phyloP scores from a whole-genome alignment of 805 yeast species.

The Lipomyces mesembrius region DNA sequence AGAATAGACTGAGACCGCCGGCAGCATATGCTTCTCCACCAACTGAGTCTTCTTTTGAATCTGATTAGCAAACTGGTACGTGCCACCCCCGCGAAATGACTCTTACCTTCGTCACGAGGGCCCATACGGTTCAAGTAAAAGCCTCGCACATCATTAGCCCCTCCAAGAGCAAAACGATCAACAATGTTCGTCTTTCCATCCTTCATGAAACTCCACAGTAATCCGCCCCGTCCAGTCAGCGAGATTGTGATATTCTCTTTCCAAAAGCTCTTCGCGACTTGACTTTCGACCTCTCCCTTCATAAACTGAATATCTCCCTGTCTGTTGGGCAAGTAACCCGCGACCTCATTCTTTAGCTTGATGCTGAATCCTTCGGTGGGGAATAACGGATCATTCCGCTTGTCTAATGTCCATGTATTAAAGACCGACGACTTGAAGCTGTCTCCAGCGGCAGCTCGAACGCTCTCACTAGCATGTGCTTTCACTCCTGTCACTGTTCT shows the following conservation, averaged over 20 bases:
- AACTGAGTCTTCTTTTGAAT: slow-evolving; percentile 50
- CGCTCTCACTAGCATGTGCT: slow-evolving; percentile 55
- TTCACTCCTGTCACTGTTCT: slow-evolving; percentile 59
- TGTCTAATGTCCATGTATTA: slow-evolving; percentile 52
- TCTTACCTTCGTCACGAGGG: slow-evolving; percentile 52
- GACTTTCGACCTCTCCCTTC: slow-evolving; percentile 47
- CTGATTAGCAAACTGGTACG: neutral
- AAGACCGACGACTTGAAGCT: slow-evolving; percentile 61
- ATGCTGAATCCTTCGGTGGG: slow-evolving; percentile 54
- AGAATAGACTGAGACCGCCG: slow-evolving; percentile 61
- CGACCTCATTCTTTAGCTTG: slow-evolving; percentile 54
- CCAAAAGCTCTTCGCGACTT: slow-evolving; percentile 43
- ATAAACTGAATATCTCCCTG: slow-evolving; percentile 44
- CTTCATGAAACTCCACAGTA: slow-evolving; percentile 51
- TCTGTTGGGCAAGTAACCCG: slow-evolving; percentile 43
- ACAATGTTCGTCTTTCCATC: slow-evolving; percentile 58
- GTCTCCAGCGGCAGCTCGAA: slow-evolving; percentile 65
- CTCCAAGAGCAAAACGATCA: slow-evolving; percentile 86
- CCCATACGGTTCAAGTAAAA: slow-evolving; percentile 72
- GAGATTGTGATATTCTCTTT: slow-evolving; percentile 56
- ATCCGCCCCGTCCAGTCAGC: slow-evolving; percentile 59
- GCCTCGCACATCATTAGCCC: slow-evolving; percentile 72
- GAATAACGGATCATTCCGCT: slow-evolving; percentile 51
- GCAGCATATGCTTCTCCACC: slow-evolving; percentile 72
- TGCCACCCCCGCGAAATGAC: neutral